Conservation (phyloP, 176 grass and related monocot species). For the Bonia amplexicaulis region DNA sequence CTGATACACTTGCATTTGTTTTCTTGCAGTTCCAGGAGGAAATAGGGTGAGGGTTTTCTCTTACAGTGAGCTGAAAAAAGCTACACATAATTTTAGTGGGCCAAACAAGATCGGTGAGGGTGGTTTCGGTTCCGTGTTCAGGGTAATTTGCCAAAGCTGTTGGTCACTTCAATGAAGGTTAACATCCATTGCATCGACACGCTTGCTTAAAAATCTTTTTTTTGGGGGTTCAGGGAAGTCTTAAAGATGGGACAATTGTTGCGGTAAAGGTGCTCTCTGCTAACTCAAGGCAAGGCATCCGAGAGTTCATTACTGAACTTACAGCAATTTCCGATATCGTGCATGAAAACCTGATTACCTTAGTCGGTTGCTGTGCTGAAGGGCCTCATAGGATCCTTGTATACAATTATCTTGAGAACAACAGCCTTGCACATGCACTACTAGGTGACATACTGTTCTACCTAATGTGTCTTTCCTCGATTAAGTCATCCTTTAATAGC, state of each 20-base stretch:
- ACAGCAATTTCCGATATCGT: constrained; percentile 55
- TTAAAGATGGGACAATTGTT: constrained; percentile 65
- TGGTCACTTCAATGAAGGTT: background rate
- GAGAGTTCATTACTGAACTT: constrained; percentile 67
- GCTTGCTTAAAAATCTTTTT: constrained; percentile 16
- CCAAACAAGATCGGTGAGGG: constrained; percentile 82
- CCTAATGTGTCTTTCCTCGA: background rate
- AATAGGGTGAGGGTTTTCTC: constrained; percentile 57
- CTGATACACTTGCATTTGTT: constrained; percentile 26
- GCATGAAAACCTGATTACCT: constrained; percentile 73
- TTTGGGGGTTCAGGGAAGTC: constrained; percentile 54
- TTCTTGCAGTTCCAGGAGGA: constrained; percentile 37
- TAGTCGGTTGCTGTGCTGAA: constrained; percentile 78
- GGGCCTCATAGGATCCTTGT: constrained; percentile 68
- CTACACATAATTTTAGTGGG: constrained; percentile 66
- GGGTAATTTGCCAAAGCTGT: constrained; percentile 44
- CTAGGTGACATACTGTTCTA: constrained; percentile 49
- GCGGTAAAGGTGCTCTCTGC: constrained; percentile 78
- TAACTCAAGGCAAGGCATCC: constrained; percentile 67
- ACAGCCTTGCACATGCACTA: constrained; percentile 67
- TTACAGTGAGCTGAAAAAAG: constrained; percentile 67
- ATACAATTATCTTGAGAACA: constrained; percentile 84
- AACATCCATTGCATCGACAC: background rate
- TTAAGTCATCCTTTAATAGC: background rate
- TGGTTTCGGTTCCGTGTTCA: constrained; percentile 80